A percentile compares a stretch with the other conserved stretches of the same genome.
Conservation (phyloP, 1,284 basidiomycete species). For the Heterobasidion annosum region DNA sequence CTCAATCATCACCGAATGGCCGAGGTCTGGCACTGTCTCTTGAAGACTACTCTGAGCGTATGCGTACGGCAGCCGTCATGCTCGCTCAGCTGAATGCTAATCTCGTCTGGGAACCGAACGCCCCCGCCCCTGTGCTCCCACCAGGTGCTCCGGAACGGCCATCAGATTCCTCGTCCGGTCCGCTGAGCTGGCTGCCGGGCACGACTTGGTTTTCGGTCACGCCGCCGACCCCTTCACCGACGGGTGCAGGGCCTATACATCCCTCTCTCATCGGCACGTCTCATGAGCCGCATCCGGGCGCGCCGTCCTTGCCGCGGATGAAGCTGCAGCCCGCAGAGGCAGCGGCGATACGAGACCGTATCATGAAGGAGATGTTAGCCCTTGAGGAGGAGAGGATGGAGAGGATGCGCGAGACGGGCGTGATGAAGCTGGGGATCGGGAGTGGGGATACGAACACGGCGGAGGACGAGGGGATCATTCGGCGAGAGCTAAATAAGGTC, state of each 20-base stretch:
- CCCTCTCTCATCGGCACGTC: constrained; percentile 19
- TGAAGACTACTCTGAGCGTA: constrained; percentile 96
- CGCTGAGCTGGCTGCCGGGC: constrained; percentile 56
- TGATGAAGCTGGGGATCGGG: constrained; percentile 41
- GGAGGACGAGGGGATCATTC: constrained; percentile 89
- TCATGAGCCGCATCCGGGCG: constrained; percentile 11
- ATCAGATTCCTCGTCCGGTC: constrained; percentile 20
- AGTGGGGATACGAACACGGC: constrained; percentile 49
- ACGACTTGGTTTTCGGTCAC: constrained; percentile 47
- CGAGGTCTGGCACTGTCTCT: constrained; percentile 37
- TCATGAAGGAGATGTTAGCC: constrained; percentile 98
- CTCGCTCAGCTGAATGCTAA: constrained; percentile 92
- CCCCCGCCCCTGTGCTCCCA: constrained; percentile 2
- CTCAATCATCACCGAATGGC: constrained; percentile 7
- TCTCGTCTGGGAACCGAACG: constrained; percentile 42
- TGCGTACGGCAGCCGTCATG: constrained; percentile 98
- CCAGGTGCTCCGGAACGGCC: constrained; percentile 21
- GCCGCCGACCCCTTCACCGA: constrained; percentile 8
- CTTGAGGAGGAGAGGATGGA: constrained; percentile 96
- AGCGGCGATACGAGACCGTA: constrained; percentile 85
- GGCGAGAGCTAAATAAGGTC: constrained; percentile 90
- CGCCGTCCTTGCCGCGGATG: constrained; percentile 30
- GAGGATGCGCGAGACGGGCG: constrained; percentile 75
- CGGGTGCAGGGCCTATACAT: constrained; percentile 11
- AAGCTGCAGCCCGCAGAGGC: constrained; percentile 75